These are phyloP conservation scores for Solanum stenotomum DNA, from an alignment of 257 asterid species.

Conservation along the genomic window DNA sequence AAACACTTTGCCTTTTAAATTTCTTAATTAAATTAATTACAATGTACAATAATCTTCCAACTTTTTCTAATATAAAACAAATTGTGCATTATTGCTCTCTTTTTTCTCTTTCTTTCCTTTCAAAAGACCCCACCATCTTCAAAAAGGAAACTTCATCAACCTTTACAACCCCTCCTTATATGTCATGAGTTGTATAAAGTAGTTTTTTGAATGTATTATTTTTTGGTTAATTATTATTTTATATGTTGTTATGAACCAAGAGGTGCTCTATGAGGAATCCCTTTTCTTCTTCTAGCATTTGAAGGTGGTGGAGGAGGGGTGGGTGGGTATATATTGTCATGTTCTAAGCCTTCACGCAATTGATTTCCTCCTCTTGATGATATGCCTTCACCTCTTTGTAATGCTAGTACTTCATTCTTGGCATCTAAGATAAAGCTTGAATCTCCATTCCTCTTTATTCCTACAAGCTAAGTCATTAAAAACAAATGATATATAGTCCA, in stretches of 20 bases:
- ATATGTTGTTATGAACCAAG: conserved; percentile 43
- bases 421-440: conserved; percentile 54
- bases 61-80: conserved; percentile 24
- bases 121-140: conserved; percentile 15
- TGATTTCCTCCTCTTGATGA: conserved; percentile 43
- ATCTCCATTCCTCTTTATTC: conserved; percentile 74
- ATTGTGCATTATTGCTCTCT: conserved; percentile 50
- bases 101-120: conserved; percentile 12
- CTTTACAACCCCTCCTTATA: conserved; percentile 2
- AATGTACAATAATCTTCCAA: conserved; percentile 41
- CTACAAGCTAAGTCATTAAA: conserved; percentile 53
- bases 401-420: conserved; percentile 28
- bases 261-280: conserved; percentile 96
- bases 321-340: conserved; percentile 71
- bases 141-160: conserved; percentile 10
- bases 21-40: conserved; percentile 28
- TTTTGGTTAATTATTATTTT: background rate
- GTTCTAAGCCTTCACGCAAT: conserved; percentile 76
- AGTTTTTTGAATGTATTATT: background rate
- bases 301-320: conserved; percentile 78
- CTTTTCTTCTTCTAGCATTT: conserved; percentile 84
- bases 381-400: conserved; percentile 51
- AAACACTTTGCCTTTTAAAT: conserved; percentile 39
- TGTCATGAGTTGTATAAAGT: conserved; percentile 43
- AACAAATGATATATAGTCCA: background rate